Conservation (phyloP, 495 filamentous ascomycete genomes). For the Cetradonia linearis region DNA sequence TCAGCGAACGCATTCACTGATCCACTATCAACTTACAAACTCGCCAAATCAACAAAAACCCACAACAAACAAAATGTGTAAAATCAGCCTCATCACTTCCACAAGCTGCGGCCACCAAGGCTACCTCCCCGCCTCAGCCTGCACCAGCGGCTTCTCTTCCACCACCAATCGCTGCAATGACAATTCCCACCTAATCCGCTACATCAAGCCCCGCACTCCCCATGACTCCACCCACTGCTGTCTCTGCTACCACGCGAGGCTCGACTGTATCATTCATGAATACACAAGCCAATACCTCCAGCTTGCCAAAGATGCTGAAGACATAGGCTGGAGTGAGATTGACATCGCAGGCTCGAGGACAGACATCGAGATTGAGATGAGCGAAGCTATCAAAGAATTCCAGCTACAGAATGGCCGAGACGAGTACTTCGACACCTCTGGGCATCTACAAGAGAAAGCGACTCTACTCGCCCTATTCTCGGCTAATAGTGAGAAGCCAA, state of each 20-base stretch:
- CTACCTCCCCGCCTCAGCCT: background rate
- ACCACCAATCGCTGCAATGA: background rate
- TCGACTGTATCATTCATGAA: background rate
- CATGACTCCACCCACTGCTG: background rate
- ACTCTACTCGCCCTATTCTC: background rate
- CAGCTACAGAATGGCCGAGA: background rate
- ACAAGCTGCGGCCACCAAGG: background rate
- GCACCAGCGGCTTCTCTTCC: background rate
- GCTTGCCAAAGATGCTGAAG: background rate
- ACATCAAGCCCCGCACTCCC: background rate
- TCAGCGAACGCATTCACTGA: background rate
- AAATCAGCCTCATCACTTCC: background rate
- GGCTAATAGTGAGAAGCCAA: background rate
- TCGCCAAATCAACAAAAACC: background rate
- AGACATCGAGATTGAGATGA: background rate
- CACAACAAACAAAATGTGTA: background rate
- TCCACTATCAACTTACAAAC: background rate
- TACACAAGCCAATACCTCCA: background rate
- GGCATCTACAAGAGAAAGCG: background rate
- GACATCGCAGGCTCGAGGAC: background rate
- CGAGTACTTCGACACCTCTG: background rate
- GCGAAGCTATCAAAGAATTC: background rate
- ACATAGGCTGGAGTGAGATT: background rate
- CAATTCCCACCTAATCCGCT: background rate
- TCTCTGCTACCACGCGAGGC: background rate